Evolutionary conservation across 371 early-diverging fungal genomes (phyloP).

Genomic region (Saksenaea vasiformis): DNA sequence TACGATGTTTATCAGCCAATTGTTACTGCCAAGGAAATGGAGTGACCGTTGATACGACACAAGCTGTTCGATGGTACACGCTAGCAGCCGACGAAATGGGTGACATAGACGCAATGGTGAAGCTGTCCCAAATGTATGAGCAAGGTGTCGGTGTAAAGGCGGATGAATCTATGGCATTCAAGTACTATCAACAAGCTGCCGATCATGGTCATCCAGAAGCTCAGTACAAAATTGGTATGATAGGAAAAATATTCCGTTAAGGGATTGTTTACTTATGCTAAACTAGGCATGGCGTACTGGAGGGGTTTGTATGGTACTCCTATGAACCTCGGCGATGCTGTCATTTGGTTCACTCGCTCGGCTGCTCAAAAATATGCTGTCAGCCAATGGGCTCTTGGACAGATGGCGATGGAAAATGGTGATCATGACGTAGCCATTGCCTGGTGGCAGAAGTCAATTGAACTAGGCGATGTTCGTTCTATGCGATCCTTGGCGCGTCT

Average conservation of each 20-base stretch:
- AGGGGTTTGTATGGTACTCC: constrained; percentile 29
- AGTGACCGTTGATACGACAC: constrained; percentile 9
- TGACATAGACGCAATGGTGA: constrained; percentile 41
- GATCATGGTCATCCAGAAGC: constrained; percentile 35
- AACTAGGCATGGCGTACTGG: constrained; percentile 30
- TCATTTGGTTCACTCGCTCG: constrained; percentile 36
- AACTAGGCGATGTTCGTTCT: constrained; percentile 35
- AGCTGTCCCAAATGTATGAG: constrained; percentile 35
- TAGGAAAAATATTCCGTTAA: not conserved
- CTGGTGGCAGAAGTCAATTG: constrained; percentile 43
- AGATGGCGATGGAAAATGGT: constrained; percentile 33
- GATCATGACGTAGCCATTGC: constrained; percentile 39
- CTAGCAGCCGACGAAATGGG: constrained; percentile 43
- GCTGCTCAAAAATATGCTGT: constrained; percentile 32
- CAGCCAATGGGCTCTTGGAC: constrained; percentile 43
- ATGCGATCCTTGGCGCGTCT: constrained; percentile 29
- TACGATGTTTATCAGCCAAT: constrained; percentile 6
- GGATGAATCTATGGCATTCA: constrained; percentile 46
- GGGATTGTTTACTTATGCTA: not conserved
- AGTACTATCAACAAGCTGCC: constrained; percentile 45
- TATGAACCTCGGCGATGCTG: constrained; percentile 29
- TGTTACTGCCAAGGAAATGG: constrained; percentile 20
- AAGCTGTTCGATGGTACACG: constrained; percentile 45
- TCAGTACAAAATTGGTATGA: constrained; percentile 34
- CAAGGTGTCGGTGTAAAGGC: constrained; percentile 14